Evolutionary conservation across 495 filamentous ascomycete species (phyloP).

Genomic region (Penicillium pulvis): DNA sequence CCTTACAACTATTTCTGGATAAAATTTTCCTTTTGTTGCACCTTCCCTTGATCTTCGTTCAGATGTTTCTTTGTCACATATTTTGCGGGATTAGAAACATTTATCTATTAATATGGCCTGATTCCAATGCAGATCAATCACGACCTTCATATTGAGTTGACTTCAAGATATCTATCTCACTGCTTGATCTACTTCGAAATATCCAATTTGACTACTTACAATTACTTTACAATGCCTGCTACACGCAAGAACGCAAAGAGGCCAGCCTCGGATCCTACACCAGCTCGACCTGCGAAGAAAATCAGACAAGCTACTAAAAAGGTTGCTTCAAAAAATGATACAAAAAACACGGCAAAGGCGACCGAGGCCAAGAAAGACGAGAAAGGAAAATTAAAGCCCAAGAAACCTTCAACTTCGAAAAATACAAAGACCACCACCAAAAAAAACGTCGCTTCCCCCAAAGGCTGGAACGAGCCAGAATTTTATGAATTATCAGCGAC

Average conservation of each 20-base stretch:
- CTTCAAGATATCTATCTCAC: not conserved
- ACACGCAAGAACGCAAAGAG: not conserved
- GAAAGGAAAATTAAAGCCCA: not conserved
- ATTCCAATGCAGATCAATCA: no score
- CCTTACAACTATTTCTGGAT: not conserved
- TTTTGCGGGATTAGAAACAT: no score
- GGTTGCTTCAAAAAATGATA: not conserved
- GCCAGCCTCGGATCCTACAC: not conserved
- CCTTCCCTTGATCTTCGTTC: not conserved
- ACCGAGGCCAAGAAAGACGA: not conserved
- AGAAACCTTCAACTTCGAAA: no score
- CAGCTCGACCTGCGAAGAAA: not conserved
- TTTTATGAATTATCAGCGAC: not conserved
- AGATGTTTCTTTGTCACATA: not conserved
- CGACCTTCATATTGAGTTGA: no score
- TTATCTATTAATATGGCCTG: no score
- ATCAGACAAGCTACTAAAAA: not conserved
- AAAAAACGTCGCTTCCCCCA: not conserved
- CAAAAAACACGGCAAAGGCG: not conserved
- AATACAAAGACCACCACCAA: not conserved
- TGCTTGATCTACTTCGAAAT: not conserved
- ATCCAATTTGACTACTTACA: not conserved
- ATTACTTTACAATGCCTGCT: not conserved
- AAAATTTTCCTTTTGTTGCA: not conserved
- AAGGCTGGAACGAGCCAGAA: not conserved